Evolutionary conservation across 1,284 basidiomycete species (phyloP), one percentile per base, ranked within the genome.

Genomic region (Boletus coffeatus): DNA sequence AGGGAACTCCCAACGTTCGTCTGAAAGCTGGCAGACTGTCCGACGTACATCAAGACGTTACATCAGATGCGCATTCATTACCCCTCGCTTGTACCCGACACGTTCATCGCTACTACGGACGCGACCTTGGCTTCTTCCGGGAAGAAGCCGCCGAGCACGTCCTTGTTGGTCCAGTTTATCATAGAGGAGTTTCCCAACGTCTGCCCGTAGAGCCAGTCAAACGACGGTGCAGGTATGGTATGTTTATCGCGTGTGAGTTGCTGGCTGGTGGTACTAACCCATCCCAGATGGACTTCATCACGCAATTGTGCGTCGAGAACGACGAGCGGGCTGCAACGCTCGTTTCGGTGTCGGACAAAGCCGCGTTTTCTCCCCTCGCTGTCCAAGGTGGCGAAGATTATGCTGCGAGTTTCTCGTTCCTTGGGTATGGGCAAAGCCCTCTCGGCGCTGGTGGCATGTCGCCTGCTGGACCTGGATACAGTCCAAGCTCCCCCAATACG

Each of bases 281-380:
- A 25, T 43, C 25, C 5, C 61, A 94, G 93, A 79, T 92, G 16
- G 86, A 92, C 37, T 90, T 90, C 62, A 77, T 96, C 59, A 83
- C 86, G 34, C 87, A 90, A 62, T 79, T 94, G 6, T 88, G 87
- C 62, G 82, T 93, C 0, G 85, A 94, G 55, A 87, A 93, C 66
- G 85, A 89, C 57, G 87, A 89, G 65, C 83, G 89, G 50, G 84
- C 90, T 0, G 90, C 87, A 2, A 89, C 85, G 1, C 78, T 94
- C 29, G 79, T 94, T 14, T 83, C 91, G 0, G 81, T 86, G 1
- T 84, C 88, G 3, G 88, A 89, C 71, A 93, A 94, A 8, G 93
- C 93, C 34, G 87, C 92, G 0, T 99, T 99, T 84, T 97, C 96
- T 39, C 97, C 97, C 0, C 86, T 99, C 57, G 93, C 92, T 37